Evolutionary conservation across 768 basidiomycete species (phyloP), one percentile per base, ranked within the genome.

Genomic region (Neoboletus brunneissimus): DNA sequence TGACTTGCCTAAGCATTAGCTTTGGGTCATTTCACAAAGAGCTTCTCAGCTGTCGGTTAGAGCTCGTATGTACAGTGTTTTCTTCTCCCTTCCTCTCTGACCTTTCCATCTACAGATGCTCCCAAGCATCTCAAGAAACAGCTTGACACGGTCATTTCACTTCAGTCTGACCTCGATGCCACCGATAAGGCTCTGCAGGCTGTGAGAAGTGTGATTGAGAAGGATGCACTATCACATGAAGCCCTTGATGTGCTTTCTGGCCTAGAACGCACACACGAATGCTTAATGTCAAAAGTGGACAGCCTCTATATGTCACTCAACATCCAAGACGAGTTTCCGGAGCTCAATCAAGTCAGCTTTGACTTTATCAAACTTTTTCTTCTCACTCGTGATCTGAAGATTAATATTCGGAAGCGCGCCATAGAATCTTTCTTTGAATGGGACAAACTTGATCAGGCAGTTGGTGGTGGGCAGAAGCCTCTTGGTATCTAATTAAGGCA

Each of bases 261-360:
- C 13, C 8, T 49, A 34, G 35, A 49, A 27, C 6, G 23, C 5
- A 58, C 51, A 1, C 58, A 60, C 2, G 32, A 34, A 11, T 1
- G 42, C 1, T 41, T 60, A 2, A 58, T 53, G 52, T 16, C 10
- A 4, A 58, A 60, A 16, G 58, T 60, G 1, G 58, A 60, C 11
- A 7, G 18, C 0, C 38, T 61, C 2, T 61, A 61, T 25, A 31
- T 49, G 6, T 61, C 53, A 7, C 45, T 60, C 4, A 55, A 55
- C 5, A 35, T 55, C 18, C 48, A 50, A 5, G 54, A 45, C 2
- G 7, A 22, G 20, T 55, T 56, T 10, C 49, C 44, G 4, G 49
- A 51, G 13, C 49, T 56, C 2, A 22, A 56, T n/a, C 37, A 37
- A n/a, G 20, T 35, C 4, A 23, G 15, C 23, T 40, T 56, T 18